Evolutionary conservation across 495 filamentous ascomycete genomes (phyloP).

Genomic region (Hyaloscypha finlandica): DNA sequence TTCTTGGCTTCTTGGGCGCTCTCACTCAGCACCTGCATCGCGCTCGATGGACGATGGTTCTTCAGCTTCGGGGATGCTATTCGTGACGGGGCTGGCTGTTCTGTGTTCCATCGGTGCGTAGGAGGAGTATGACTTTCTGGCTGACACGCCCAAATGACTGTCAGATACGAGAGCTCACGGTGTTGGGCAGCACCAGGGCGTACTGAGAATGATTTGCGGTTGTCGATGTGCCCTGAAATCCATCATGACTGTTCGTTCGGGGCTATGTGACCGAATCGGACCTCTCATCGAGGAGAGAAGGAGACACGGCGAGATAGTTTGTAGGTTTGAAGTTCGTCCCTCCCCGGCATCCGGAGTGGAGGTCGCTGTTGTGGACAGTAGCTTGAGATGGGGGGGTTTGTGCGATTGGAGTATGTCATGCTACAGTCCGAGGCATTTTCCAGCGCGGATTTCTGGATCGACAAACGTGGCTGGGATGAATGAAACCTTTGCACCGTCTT

Average conservation of each 20-base stretch:
- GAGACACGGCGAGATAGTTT: neutral
- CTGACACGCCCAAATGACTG: slow-evolving; percentile 19
- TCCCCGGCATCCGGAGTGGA: neutral
- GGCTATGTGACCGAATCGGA: slow-evolving; percentile 12
- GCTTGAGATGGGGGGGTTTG: neutral
- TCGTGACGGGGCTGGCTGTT: slow-evolving; percentile 22
- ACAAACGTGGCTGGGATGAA: neutral
- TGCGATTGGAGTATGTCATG: slow-evolving; percentile 11
- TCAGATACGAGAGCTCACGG: neutral
- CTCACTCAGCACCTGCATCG: neutral
- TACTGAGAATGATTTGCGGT: neutral
- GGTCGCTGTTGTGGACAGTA: neutral
- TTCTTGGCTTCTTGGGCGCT: slow-evolving; percentile 20
- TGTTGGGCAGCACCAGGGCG: neutral
- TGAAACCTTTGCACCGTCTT: neutral
- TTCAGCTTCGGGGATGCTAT: slow-evolving; percentile 12
- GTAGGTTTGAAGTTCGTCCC: neutral
- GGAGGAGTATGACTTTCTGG: neutral
- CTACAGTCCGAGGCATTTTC: slow-evolving; percentile 16
- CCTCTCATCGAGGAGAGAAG: slow-evolving; percentile 7
- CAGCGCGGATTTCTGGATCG: neutral
- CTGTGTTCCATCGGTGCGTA: slow-evolving; percentile 3
- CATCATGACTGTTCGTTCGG: neutral
- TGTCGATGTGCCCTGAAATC: neutral
- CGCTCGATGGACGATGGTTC: neutral